phyloP scores from a whole-genome alignment of 139 green algal genomes.

The Chloropicon primus region DNA sequence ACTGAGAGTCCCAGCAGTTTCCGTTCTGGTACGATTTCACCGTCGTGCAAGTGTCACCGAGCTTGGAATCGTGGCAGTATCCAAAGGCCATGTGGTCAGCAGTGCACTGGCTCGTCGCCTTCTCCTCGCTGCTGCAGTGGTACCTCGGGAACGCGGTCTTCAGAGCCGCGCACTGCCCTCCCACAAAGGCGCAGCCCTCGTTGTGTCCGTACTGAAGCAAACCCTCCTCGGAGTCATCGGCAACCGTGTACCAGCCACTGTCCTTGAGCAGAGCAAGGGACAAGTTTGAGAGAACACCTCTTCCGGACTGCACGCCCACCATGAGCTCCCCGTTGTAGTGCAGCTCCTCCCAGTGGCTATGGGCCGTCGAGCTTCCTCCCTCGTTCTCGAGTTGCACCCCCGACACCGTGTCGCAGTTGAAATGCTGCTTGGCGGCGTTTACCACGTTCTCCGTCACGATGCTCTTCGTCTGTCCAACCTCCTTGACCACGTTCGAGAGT shows the following conservation, averaged over 20 bases:
- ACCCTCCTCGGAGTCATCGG: background rate
- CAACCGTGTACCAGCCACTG: constrained; percentile 16
- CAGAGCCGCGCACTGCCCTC: background rate
- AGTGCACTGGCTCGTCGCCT: background rate
- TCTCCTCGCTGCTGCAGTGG: background rate
- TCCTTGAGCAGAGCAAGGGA: constrained; percentile 38
- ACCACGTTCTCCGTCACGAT: background rate
- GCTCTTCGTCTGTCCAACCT: constrained; percentile 3
- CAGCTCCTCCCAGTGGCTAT: constrained; percentile 43
- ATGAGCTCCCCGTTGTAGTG: constrained; percentile 40
- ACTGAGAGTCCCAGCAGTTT: background rate
- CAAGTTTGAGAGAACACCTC: constrained; percentile 22
- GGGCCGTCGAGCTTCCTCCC: constrained; percentile 33
- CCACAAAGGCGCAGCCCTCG: constrained; percentile 1
- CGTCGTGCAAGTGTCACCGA: background rate
- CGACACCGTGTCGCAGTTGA: constrained; percentile 30
- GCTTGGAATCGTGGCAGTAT: constrained; percentile 1
- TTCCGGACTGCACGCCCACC: constrained; percentile 22
- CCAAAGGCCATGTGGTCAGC: background rate
- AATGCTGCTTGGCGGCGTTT: constrained; percentile 28
- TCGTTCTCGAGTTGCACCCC: constrained; percentile 47
- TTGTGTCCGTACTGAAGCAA: background rate
- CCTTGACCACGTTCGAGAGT: constrained; percentile 18
- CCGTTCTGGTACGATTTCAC: background rate
- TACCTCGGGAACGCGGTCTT: background rate